Evolutionary conservation across 306 rosid species (phyloP), one percentile per base, ranked within the genome.

Genomic region (Fragaria vesca): DNA sequence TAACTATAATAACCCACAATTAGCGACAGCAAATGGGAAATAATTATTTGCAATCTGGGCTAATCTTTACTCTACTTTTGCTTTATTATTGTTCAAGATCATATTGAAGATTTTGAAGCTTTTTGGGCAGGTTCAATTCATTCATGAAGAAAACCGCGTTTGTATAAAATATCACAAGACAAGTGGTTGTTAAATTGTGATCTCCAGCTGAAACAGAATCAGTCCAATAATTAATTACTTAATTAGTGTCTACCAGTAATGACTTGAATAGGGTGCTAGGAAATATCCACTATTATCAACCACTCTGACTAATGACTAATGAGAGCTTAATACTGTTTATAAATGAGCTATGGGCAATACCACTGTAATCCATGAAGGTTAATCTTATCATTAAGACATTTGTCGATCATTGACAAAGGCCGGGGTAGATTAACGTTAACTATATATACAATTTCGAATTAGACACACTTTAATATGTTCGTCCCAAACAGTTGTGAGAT

Each of bases 51-150:
- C 48, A 4, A 40, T 66, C 38, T 66, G 28, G 47, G 70, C 2
- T 10, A 63, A 38, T 65, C 9, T 18, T 2, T 36, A 38, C 15
- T 66, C 34, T 36, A 18, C 71, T 40, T 66, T 66, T 36, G 26
- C 26, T 66, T 66, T 13, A 16, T 13, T 30, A 61, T 6, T 16
- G 11, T 34, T 18, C 15, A 9, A 18, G 48, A 66, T 66, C 3
- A 32, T 32, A 30, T 30, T 30, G 34, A 32, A 32, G 34, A 3
- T 21, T 65, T 65, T 5, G 12, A 13, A 65, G 46, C 9, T 36
- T 62, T 36, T 36, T 66, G 71, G 71, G 48, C 71, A 66, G 71
- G 48, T 66, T 66, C 71, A 38, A 20, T 38, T 66, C 28, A 66
- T 66, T 66, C 5, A 66, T 17, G 21, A 20, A 36, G 24, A 46